Percentiles rank a stretch among this genome's conserved stretches.
Conservation (phyloP, 2,329 filamentous ascomycete genomes). For the Colletotrichum simmondsii region DNA sequence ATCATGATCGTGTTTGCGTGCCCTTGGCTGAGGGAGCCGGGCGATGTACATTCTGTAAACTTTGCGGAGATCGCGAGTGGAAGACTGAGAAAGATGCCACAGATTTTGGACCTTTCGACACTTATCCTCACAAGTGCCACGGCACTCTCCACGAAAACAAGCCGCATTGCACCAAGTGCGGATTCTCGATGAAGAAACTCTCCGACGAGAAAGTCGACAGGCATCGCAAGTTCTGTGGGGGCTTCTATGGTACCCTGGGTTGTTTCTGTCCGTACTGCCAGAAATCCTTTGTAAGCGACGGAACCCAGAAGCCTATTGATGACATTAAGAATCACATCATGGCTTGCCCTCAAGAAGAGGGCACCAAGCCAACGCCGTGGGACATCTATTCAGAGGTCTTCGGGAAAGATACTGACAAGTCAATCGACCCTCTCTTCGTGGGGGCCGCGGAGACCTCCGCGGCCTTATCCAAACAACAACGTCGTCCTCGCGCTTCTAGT, state of each 20-base stretch:
- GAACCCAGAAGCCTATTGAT: not conserved
- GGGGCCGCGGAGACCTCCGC: not conserved
- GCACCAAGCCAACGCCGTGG: constrained; percentile 17
- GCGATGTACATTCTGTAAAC: constrained; percentile 33
- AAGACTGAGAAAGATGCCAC: constrained; percentile 20
- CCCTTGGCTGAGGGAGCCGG: constrained; percentile 34
- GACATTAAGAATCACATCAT: constrained; percentile 21
- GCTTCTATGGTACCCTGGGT: constrained; percentile 31
- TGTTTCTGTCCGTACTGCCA: constrained; percentile 39
- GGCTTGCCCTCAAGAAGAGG: not conserved
- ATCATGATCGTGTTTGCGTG: constrained; percentile 37
- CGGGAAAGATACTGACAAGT: constrained; percentile 12
- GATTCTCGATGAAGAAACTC: constrained; percentile 18
- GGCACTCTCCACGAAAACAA: constrained; percentile 6
- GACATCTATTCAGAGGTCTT: constrained; percentile 30
- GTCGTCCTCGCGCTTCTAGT: constrained; percentile 7
- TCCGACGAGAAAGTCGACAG: constrained; percentile 17
- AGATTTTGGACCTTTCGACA: constrained; percentile 12
- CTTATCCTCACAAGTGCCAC: constrained; percentile 35
- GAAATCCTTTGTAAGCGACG: not conserved
- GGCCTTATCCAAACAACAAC: not conserved
- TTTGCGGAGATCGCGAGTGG: constrained; percentile 34
- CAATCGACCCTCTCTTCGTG: constrained; percentile 28
- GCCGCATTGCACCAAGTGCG: constrained; percentile 36
- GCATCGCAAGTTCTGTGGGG: constrained; percentile 35